Base-by-base conservation (phyloP, 148 eudicot genomes). In the Spergularia bocconei region DNA sequence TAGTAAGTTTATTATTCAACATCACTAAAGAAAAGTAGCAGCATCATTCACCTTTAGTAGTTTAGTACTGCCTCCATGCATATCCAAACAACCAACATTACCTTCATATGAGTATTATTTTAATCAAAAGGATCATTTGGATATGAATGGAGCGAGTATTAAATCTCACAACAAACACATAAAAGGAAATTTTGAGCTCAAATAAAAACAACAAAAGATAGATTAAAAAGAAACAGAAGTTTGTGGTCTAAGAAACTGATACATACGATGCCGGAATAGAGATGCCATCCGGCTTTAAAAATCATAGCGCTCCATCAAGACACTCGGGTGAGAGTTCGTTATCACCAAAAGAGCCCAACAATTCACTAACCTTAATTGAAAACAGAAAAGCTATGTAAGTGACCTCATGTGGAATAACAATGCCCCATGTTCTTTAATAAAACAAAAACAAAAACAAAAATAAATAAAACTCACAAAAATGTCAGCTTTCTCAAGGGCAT, bases 291-390 rank as follows among this genome's bases (percentile, higher is more conserved):
- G 86, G 82, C 84, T 95, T 92, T 83, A 95, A 75, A 81, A 95
- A 95, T 66, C 91, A 84, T 78, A 84, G 92, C 79, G 98, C 98
- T 67, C 98, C 98, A 88, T 95, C 98, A 68, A 95, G 91, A 78
- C 98, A 95, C 80, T 95, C 98, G 16, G 98, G 98, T 79, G 98
- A 95, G 72, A 95, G 91, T 78, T 95, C 98, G 81, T 95, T 95
- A 90, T 95, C 98, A 69, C 97, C 98, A 75, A 95, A 95, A 67
- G 98, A 95, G 25, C 98, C 98, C 77, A 95, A 76, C 84, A 95
- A 80, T 74, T 95, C 98, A 82, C 98, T 95, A 63, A 95, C 98
- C 98, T 94, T 61, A 59, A 81, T 69, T 57, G n/a, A 82, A 48
- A 59, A 20, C 14, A 7, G 38, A 13, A 57, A 58, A 70, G 41